Base-by-base conservation (phyloP, 176 grass and related monocot species). In the Themeda triandra region DNA sequence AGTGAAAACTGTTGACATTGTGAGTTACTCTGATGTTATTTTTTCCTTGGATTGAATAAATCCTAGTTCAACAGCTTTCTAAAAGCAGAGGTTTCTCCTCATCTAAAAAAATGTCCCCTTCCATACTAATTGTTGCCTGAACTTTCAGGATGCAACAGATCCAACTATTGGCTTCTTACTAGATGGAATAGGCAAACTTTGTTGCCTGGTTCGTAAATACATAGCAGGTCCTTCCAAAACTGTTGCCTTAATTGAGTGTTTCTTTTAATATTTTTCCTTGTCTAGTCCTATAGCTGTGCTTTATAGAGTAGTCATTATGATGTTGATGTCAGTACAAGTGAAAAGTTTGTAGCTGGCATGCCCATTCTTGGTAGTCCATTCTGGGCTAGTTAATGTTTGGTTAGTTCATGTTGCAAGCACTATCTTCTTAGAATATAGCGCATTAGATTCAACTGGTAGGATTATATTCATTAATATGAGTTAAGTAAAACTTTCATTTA, bases 131-230 rank as follows among this genome's bases (percentile, higher is more conserved):
- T 77, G 23, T 53, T 54, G 17, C 60, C 56, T 27, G 84, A 86
- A 86, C 40, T 85, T 88, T 62, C 83, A 98, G 96, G 96, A 98
- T 87, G 93, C 93, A 58, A 86, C 93, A 19, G 96, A 98, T 76
- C 89, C 96, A 46, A 98, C 93, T 69, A 90, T 95, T 83, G 96
- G 96, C 60, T 98, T 98, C 86, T 82, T 98, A 69, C 80, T 98
- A 74, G 93, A 98, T 90, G 92, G 92, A 84, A 95, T 93, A 87
- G 96, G 92, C 85, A 95, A 95, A 79, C 91, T 98, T 69, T 95
- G 87, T 76, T 95, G 89, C 85, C 86, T 98, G 76, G 93, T 98
- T 81, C 90, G 93, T 80, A 98, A 98, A 85, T 98, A 95, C 89
- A 92, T 92, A 82, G 92, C 95, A 89, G 95, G 95, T 97, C 90